These are phyloP conservation scores for Oryza glaberrima DNA, from an alignment of 176 grass and related monocot species.

Conservation along the genomic window DNA sequence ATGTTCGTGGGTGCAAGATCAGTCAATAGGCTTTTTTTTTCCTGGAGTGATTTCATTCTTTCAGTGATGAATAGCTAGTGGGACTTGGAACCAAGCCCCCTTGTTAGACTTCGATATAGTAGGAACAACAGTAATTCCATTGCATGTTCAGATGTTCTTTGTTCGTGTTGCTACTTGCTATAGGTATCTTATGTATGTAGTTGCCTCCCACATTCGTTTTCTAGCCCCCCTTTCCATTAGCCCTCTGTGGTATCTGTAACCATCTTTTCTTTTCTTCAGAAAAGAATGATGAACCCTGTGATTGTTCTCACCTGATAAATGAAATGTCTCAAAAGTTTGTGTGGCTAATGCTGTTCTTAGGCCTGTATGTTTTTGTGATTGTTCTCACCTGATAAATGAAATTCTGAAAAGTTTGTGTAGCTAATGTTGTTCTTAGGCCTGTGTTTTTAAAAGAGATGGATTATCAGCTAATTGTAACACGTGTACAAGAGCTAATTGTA, in stretches of 20 bases:
- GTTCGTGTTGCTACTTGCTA: not conserved
- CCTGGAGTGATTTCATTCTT: not conserved
- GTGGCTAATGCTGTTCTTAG: not conserved
- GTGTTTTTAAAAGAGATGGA: no score
- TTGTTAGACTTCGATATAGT: not conserved
- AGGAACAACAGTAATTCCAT: not conserved
- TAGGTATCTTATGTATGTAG: slow-evolving; percentile 24
- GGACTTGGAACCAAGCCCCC: not conserved
- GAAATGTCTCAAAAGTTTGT: slow-evolving; percentile 5
- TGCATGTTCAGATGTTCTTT: slow-evolving; percentile 4
- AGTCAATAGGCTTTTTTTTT: slow-evolving; percentile 9
- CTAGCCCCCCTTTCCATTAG: not conserved
- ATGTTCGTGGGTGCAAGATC: slow-evolving; percentile 34
- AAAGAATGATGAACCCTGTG: not conserved
- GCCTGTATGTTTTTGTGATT: not conserved
- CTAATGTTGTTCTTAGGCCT: no score
- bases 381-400: no score
- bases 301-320: not conserved
- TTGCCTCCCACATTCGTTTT: slow-evolving; percentile 3
- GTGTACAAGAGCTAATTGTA: no score
- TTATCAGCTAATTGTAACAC: no score
- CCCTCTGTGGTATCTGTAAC: not conserved
- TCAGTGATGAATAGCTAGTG: not conserved
- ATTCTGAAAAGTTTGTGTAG: no score
- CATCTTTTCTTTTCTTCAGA: not conserved